Evolutionary conservation across 1,284 basidiomycete species (phyloP).

Genomic region (Chalciporus sp.): DNA sequence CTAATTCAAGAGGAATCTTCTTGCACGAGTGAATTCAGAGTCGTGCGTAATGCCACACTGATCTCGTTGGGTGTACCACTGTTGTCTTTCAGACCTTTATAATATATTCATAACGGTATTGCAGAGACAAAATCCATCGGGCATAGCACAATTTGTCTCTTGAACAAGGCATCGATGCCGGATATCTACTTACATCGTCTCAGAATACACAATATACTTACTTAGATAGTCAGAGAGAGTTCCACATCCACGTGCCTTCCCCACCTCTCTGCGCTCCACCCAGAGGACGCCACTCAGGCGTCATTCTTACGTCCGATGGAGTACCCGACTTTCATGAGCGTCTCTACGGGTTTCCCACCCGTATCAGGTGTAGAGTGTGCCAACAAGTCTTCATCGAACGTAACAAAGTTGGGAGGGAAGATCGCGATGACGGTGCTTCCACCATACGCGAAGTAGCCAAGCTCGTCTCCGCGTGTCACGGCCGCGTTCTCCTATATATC

Average conservation of each 20-base stretch:
- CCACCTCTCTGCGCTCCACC: too few species aligned
- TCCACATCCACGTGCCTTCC: not conserved
- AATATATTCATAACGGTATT: too few species aligned
- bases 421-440: constrained; percentile 69
- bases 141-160: too few species aligned
- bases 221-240: not conserved
- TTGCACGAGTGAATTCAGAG: too few species aligned
- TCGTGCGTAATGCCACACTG: too few species aligned
- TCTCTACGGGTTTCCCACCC: constrained; percentile 50
- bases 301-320: constrained; percentile 32
- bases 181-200: too few species aligned
- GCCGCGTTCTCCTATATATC: constrained; percentile 30
- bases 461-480: constrained; percentile 57
- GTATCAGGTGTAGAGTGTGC: constrained; percentile 46
- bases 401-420: constrained; percentile 62
- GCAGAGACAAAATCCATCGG: too few species aligned
- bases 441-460: constrained; percentile 70
- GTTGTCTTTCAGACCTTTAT: too few species aligned
- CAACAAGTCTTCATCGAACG: constrained; percentile 71
- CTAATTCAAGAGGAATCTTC: too few species aligned
- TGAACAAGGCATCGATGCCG: too few species aligned
- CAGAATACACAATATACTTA: not conserved
- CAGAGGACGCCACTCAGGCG: too few species aligned
- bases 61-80: too few species aligned
- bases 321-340: constrained; percentile 60